Evolutionary conservation across 2,329 filamentous ascomycete genomes (phyloP).

Genomic region (Trichoderma cornu-damae): DNA sequence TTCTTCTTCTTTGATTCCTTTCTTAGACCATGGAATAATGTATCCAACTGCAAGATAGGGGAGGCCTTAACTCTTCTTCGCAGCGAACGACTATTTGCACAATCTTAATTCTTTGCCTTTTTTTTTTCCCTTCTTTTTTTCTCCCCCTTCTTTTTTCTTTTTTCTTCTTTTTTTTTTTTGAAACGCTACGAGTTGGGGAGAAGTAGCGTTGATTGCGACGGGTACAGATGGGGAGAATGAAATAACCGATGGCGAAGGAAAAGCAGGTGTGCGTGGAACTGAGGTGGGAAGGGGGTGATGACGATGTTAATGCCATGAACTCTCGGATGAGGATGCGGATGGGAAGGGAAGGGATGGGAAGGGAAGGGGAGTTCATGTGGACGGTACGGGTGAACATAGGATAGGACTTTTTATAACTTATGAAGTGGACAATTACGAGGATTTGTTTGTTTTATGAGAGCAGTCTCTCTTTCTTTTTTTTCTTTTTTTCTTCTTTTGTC

Average conservation of each 20-base stretch:
- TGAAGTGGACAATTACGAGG: conserved; percentile 6
- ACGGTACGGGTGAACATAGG: conserved; percentile 13
- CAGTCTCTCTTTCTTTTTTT: not conserved
- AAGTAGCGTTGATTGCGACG: conserved; percentile 11
- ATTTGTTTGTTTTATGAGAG: not conserved
- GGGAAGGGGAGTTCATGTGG: conserved; percentile 6
- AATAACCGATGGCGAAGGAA: not conserved
- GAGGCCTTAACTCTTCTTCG: not conserved
- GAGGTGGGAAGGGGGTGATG: not conserved
- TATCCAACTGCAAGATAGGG: conserved; percentile 11
- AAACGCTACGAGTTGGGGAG: not conserved
- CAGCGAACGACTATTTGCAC: conserved; percentile 16
- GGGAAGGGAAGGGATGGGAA: not conserved
- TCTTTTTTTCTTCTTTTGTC: not conserved
- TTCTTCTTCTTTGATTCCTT: not conserved
- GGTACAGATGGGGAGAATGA: not conserved
- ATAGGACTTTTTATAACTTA: conserved; percentile 14
- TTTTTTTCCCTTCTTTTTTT: no score
- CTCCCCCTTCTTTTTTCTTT: no score
- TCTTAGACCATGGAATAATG: conserved; percentile 15
- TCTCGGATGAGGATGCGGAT: conserved; percentile 8
- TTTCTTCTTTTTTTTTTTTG: no score
- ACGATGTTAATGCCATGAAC: conserved; percentile 11
- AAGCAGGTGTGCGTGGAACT: not conserved
- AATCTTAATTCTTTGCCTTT: conserved; percentile 19